Conservation (phyloP, 1,284 basidiomycete genomes). For the Cryptococcus sp. region DNA sequence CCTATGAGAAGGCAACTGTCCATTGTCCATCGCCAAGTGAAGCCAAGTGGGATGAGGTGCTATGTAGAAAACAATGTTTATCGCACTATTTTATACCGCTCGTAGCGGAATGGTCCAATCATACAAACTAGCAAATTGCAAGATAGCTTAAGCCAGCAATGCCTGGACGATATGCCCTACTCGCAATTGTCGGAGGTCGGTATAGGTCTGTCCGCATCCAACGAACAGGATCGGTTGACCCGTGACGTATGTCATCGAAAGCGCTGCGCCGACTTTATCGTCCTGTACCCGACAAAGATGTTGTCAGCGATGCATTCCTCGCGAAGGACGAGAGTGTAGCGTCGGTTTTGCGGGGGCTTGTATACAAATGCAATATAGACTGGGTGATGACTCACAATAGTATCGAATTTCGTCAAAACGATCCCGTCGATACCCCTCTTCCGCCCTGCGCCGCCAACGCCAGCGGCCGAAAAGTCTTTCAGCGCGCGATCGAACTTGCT, state of each 20-base stretch:
- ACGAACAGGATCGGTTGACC: slow-evolving; percentile 96
- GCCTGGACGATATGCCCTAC: slow-evolving; percentile 93
- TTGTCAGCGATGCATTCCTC: not conserved
- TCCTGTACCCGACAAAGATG: slow-evolving; percentile 25
- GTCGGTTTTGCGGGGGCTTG: no score
- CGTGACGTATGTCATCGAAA: slow-evolving; percentile 97
- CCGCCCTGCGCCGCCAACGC: slow-evolving; percentile 47
- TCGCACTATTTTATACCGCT: no score
- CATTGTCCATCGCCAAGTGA: not conserved
- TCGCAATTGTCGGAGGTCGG: slow-evolving; percentile 82
- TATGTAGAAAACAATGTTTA: no score
- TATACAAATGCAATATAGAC: not conserved
- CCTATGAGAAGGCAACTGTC: not conserved
- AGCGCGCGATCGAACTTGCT: slow-evolving; percentile 91
- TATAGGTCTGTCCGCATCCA: slow-evolving; percentile 95
- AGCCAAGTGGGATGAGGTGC: no score
- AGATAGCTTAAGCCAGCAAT: slow-evolving; percentile 53
- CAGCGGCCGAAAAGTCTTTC: slow-evolving; percentile 69
- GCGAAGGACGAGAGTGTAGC: not conserved
- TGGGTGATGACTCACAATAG: slow-evolving; percentile 60
- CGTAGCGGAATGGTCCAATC: no score
- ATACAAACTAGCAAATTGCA: not conserved
- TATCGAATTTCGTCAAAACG: slow-evolving; percentile 96
- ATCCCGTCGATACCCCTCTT: slow-evolving; percentile 90
- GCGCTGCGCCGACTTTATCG: slow-evolving; percentile 82